Conservation (phyloP, 2,329 filamentous ascomycete genomes). For the Aspergillus clavatus region DNA sequence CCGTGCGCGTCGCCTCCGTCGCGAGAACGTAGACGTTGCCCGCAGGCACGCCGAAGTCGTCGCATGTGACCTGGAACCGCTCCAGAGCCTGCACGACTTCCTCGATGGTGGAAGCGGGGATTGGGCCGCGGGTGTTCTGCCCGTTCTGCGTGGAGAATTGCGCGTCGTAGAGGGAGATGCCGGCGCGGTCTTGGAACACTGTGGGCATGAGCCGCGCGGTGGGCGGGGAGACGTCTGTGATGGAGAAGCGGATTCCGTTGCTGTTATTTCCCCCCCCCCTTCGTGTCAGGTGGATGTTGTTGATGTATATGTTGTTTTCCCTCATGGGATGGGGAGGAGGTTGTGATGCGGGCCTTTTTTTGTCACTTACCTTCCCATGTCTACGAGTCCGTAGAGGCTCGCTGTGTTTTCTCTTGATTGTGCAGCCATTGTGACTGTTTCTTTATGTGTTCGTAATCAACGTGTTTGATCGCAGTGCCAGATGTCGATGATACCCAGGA, state of each 20-base stretch:
- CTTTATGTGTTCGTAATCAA: no score
- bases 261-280: no score
- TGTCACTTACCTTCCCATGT: conserved; percentile 38
- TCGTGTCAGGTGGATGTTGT: no score
- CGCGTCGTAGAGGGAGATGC: conserved; percentile 84
- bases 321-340: no score
- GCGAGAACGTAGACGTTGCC: conserved; percentile 70
- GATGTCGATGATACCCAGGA: neutral
- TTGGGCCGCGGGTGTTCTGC: conserved; percentile 44
- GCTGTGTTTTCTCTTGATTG: neutral
- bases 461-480: no score
- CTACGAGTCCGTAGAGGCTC: conserved; percentile 35
- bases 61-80: conserved; percentile 67
- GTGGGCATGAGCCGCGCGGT: conserved; percentile 69
- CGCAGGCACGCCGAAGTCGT: conserved; percentile 60
- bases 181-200: conserved; percentile 70
- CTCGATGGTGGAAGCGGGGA: conserved; percentile 56
- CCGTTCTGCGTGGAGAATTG: conserved; percentile 45
- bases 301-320: no score
- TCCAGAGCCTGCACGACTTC: conserved; percentile 63
- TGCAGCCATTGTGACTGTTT: neutral
- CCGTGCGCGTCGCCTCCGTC: conserved; percentile 82
- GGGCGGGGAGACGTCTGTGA: conserved; percentile 71
- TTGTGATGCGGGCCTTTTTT: no score
- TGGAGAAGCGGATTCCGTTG: conserved; percentile 91